A percentile compares a stretch with the other conserved stretches of the same genome.
phyloP scores from a whole-genome alignment of 2,329 filamentous ascomycete species.

The Zymoseptoria tritici region DNA sequence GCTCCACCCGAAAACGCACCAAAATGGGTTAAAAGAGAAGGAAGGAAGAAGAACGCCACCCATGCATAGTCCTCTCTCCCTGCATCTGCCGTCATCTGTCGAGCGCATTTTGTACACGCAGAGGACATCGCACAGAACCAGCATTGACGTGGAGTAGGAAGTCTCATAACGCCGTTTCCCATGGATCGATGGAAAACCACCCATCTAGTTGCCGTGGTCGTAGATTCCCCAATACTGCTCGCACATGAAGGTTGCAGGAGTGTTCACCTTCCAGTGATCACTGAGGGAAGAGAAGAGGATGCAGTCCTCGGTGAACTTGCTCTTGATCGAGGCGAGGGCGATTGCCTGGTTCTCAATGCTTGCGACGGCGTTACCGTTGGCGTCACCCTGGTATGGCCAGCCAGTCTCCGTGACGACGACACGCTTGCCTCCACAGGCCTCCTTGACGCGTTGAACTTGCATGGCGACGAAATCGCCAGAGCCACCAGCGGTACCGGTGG shows the following conservation, averaged over 20 bases:
- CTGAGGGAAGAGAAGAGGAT: constrained; percentile 76
- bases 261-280: constrained; percentile 67
- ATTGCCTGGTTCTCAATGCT: constrained; percentile 56
- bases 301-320: constrained; percentile 51
- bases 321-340: constrained; percentile 59
- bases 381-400: constrained; percentile 64
- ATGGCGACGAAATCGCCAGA: constrained; percentile 61
- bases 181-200: not conserved
- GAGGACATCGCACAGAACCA: not conserved
- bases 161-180: not conserved
- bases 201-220: not conserved
- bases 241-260: constrained; percentile 55
- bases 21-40: not conserved
- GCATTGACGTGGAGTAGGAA: not conserved
- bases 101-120: not conserved
- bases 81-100: not conserved
- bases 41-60: not conserved
- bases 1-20: too few relatives aligned
- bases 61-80: not conserved
- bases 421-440: constrained; percentile 49
- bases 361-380: constrained; percentile 63
- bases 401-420: constrained; percentile 75
- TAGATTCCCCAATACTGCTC: constrained; percentile 64
- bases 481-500: constrained; percentile 48
- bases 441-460: constrained; percentile 44